A percentile compares a stretch with the other conserved stretches of the same genome.
These are phyloP conservation scores for Meyerozyma sp. DNA, from an alignment of 1,139 yeast genomes.

Conservation along the genomic window DNA sequence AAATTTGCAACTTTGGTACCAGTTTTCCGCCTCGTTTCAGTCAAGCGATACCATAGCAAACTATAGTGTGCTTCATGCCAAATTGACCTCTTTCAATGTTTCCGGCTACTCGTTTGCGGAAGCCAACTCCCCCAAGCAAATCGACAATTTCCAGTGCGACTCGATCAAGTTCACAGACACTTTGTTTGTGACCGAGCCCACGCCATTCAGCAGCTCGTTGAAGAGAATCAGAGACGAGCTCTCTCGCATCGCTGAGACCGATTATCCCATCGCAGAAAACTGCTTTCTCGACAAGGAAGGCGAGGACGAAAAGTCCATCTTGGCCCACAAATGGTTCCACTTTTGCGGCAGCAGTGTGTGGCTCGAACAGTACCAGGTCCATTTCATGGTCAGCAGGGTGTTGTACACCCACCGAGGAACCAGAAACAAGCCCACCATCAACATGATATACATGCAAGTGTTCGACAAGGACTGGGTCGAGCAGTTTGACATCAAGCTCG, in stretches of 20 bases:
- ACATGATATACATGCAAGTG: constrained; percentile 11
- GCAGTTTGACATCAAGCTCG: constrained; percentile 6
- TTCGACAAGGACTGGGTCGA: constrained; percentile 14
- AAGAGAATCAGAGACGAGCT: not conserved
- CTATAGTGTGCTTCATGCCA: not conserved
- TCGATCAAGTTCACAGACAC: not conserved
- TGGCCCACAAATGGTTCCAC: constrained; percentile 10
- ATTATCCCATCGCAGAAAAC: not conserved
- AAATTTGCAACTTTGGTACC: not conserved
- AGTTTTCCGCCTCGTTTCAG: not conserved
- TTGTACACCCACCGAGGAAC: constrained; percentile 7
- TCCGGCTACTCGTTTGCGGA: not conserved
- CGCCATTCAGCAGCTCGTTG: not conserved
- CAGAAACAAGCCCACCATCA: constrained; percentile 11
- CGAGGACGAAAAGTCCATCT: constrained; percentile 8
- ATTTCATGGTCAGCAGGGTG: constrained; percentile 13
- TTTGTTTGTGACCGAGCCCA: not conserved
- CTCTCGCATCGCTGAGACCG: not conserved
- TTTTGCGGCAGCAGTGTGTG: constrained; percentile 15
- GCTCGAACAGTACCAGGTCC: constrained; percentile 12
- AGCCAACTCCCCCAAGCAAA: not conserved
- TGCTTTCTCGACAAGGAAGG: constrained; percentile 6
- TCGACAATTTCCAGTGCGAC: not conserved
- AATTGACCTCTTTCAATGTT: not conserved
- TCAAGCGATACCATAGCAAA: not conserved